Evolutionary conservation across 1,139 yeast species (phyloP), one percentile per base, ranked within the genome.

Genomic region (Diutina pseudorugosa): DNA sequence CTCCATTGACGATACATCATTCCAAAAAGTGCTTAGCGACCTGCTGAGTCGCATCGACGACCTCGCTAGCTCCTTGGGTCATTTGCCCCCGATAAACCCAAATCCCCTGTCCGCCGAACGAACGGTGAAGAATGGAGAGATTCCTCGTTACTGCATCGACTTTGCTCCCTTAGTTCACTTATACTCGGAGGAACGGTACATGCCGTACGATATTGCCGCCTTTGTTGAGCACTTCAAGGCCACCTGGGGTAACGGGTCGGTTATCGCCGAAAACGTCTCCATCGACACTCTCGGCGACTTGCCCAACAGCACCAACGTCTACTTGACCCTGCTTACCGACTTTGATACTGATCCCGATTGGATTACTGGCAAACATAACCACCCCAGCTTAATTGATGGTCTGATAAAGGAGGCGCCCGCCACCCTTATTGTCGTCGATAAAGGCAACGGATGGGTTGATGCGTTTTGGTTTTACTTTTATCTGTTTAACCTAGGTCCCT

Each of bases 381-480:
- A 75, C 52, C 97, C 97, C 1, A 82, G 80, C 53, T 70, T 84
- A 51, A 78, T 81, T 52, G 80, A 82, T 44, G 97, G 97, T 0
- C 77, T 75, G 53, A 82, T 87, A 33, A 69, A 71, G 52, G 71
- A 83, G 58, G 96, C 95, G 0, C 96, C 97, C 0, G 91, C 95
- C 0, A 76, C 84, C 0, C 68, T 91, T 50, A 76, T 91, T 33
- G 91, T 88, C 1, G 93, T 87, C 0, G 97, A 91, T 63, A 90
- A 90, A 63, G 97, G 96, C 0, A 85, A 88, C 58, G 96, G 96
- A 2, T 84, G 94, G 80, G 81, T 85, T 0, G 98, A 93, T 65
- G 90, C 97, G 0, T 93, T 79, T 63, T 93, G 98, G 98, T 93
- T 93, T 65, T 91, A 88, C 65, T 93, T 93, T 63, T 93, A 93